These are phyloP conservation scores for Decorospora gaudefroyi DNA, from an alignment of 2,329 filamentous ascomycete genomes.

Conservation along the genomic window DNA sequence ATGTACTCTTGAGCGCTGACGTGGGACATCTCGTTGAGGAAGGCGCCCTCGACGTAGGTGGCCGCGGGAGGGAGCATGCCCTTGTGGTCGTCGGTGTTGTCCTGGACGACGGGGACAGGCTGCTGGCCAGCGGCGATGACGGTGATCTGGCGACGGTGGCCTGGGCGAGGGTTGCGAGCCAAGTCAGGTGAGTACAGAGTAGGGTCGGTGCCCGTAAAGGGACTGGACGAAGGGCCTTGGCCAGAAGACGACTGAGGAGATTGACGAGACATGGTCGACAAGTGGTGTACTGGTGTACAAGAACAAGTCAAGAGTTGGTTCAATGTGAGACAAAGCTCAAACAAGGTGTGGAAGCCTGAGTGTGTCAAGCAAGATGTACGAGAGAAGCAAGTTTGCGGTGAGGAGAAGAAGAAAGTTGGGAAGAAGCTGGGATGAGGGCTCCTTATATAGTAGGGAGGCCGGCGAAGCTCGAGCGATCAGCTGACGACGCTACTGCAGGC, in stretches of 20 bases:
- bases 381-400: no score
- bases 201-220: conserved; percentile 35
- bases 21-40: conserved; percentile 36
- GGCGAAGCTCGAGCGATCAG: conserved; percentile 7
- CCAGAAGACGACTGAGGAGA: conserved; percentile 31
- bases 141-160: conserved; percentile 21
- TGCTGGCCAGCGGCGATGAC: conserved; percentile 15
- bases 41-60: conserved; percentile 22
- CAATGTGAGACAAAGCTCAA: conserved; percentile 19
- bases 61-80: conserved; percentile 20
- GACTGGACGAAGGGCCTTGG: conserved; percentile 31
- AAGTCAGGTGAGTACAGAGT: conserved; percentile 38
- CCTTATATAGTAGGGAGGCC: conserved; percentile 15
- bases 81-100: conserved; percentile 13
- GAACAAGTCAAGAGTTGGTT: conserved; percentile 1
- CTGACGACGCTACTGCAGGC: conserved; percentile 16
- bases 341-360: conserved; percentile 17
- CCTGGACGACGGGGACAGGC: conserved; percentile 7
- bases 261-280: conserved; percentile 35
- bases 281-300: conserved; percentile 23
- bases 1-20: conserved; percentile 24
- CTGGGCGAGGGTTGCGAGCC: conserved; percentile 20
- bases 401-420: conserved; percentile 17
- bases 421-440: conserved; percentile 14
- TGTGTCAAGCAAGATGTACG: no score